Evolutionary conservation across 345 rosid genomes (phyloP), one percentile per base, ranked within the genome.

Genomic region (Noccaea bulbosa): DNA sequence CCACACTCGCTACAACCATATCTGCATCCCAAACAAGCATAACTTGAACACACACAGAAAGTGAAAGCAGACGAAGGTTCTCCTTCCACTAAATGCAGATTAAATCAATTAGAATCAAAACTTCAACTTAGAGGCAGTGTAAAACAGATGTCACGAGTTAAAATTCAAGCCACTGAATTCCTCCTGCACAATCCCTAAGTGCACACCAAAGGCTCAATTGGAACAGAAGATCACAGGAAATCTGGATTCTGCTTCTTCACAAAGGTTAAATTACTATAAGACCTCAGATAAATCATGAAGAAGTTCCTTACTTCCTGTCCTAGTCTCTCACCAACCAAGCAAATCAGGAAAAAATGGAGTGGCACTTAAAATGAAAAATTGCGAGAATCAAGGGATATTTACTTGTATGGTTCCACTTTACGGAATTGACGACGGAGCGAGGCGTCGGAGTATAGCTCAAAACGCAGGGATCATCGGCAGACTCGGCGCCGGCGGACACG

Each of bases 321-420:
- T 50, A 67, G 22, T 39, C 57, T 12, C 38, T 53, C 45, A 65
- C 24, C 46, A 44, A 27, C 61, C 22, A 59, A 10, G 38, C 40
- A 50, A 75, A 69, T 32, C 38, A 41, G 22, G 14, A 46, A 54
- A 54, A 66, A 45, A 2, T 45, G 11, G 27, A 1, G 52, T 27
- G n/a, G 9, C 9, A 39, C 30, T 27, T 27, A 0, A 10, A 57
- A 52, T n/a, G 0, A 24, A 57, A 38, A 38, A 8, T 20, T 20
- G 33, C 2, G 45, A 17, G 33, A 33, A 16, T 38, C 8, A 17
- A 47, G 55, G 56, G 12, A 8, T 55, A 65, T 87, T 75, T 69
- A 89, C 92, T 92, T 16, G 94, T 92, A 82, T 86, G 96, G 55
- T 89, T 92, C 96, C 94, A 92, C 71, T 86, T 92, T 57, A 92